These are phyloP conservation scores for Linnemannia zychae DNA, from an alignment of 192 early-diverging fungal species.

Conservation along the genomic window DNA sequence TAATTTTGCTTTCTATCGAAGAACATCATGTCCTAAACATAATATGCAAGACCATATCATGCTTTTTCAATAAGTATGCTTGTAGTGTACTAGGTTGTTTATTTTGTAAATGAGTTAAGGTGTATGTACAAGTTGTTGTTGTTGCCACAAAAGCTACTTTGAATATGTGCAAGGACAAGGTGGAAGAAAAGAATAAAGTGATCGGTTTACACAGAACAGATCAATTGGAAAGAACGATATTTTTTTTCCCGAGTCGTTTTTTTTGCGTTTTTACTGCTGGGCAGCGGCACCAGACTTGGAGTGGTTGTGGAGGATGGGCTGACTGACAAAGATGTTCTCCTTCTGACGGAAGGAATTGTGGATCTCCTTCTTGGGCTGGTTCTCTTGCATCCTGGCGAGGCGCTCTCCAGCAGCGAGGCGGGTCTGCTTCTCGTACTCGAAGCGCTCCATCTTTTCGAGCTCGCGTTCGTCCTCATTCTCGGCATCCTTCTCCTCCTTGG, in stretches of 20 bases:
- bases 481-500: constrained; percentile 2
- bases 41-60: background rate
- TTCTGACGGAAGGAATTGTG: constrained; percentile 38
- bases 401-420: constrained; percentile 44
- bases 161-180: background rate
- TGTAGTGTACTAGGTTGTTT: background rate
- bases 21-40: background rate
- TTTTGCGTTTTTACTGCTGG: constrained; percentile 19
- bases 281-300: constrained; percentile 48
- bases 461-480: constrained; percentile 48
- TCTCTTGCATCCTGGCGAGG: constrained; percentile 39
- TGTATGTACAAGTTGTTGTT: background rate
- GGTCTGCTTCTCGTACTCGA: constrained; percentile 51
- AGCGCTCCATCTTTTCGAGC: constrained; percentile 40
- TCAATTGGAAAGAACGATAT: background rate
- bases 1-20: background rate
- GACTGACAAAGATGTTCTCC: constrained; percentile 42
- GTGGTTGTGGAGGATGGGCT: constrained; percentile 54
- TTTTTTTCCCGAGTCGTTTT: no score
- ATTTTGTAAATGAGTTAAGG: background rate
- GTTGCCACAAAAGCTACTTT: background rate
- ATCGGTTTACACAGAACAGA: background rate
- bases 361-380: constrained; percentile 37
- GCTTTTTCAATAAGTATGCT: background rate
- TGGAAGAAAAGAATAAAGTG: background rate